These are phyloP conservation scores for Fusarium albosuccineum DNA, from an alignment of 2,329 filamentous ascomycete genomes.

Conservation along the genomic window DNA sequence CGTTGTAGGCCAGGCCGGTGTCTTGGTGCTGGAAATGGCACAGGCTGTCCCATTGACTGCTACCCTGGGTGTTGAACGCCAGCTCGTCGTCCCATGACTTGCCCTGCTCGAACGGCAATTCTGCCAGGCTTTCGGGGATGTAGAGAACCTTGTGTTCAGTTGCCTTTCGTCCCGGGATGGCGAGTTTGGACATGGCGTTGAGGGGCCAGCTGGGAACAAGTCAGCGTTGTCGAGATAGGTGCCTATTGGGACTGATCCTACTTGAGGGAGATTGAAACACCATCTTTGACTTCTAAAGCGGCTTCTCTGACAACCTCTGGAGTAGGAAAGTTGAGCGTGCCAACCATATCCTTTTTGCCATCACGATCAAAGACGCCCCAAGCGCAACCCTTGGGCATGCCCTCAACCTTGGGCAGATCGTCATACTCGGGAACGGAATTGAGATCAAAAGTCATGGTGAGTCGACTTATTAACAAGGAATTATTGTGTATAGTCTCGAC, in stretches of 20 bases:
- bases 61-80: slow-evolving; percentile 67
- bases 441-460: slow-evolving; percentile 8
- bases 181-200: slow-evolving; percentile 47
- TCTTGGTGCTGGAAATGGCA: slow-evolving; percentile 59
- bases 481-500: background rate
- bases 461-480: background rate
- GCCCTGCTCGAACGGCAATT: slow-evolving; percentile 29
- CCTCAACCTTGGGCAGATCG: slow-evolving; percentile 49
- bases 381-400: slow-evolving; percentile 62
- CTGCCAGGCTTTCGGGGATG: slow-evolving; percentile 42
- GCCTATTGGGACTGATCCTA: slow-evolving; percentile 38
- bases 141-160: slow-evolving; percentile 54
- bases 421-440: slow-evolving; percentile 31
- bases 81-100: slow-evolving; percentile 61
- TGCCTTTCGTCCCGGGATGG: slow-evolving; percentile 23
- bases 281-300: slow-evolving; percentile 47
- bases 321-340: slow-evolving; percentile 67
- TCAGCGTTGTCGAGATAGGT: background rate
- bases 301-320: slow-evolving; percentile 52
- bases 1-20: slow-evolving; percentile 64
- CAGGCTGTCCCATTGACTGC: slow-evolving; percentile 69
- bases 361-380: slow-evolving; percentile 64
- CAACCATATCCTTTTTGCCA: slow-evolving; percentile 62
- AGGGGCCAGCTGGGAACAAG: slow-evolving; percentile 21
- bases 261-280: slow-evolving; percentile 67